These are phyloP conservation scores for Boletales sp. DNA, from an alignment of 768 basidiomycete species.

Conservation along the genomic window DNA sequence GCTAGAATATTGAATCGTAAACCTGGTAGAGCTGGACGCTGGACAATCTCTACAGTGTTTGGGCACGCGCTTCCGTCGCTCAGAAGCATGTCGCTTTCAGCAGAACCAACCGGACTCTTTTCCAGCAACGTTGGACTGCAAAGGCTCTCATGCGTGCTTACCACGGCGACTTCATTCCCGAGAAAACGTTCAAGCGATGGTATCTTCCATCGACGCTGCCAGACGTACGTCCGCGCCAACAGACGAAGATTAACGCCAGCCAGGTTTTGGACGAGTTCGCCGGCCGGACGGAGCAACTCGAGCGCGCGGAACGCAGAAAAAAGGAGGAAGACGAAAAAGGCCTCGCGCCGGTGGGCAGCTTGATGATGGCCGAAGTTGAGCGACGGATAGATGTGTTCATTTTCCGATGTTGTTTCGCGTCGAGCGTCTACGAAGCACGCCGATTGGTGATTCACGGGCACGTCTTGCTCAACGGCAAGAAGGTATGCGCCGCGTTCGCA, in stretches of 20 bases:
- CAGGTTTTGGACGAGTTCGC: constrained; percentile 56
- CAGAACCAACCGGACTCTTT: constrained; percentile 58
- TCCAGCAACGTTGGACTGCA: constrained; percentile 88
- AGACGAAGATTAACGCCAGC: constrained; percentile 33
- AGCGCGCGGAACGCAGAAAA: constrained; percentile 42
- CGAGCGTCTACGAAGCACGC: constrained; percentile 87
- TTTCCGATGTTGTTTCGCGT: constrained; percentile 84
- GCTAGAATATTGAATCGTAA: background rate
- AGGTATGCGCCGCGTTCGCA: constrained; percentile 47
- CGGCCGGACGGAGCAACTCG: constrained; percentile 42
- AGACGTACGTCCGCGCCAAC: constrained; percentile 68
- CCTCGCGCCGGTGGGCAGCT: constrained; percentile 85
- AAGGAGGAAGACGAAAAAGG: constrained; percentile 56
- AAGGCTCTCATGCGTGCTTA: constrained; percentile 88
- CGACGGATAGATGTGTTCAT: constrained; percentile 88
- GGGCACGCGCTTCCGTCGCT: constrained; percentile 63
- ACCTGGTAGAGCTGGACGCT: constrained; percentile 76
- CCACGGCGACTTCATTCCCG: constrained; percentile 92
- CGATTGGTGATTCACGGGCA: constrained; percentile 82
- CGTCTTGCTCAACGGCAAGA: constrained; percentile 85
- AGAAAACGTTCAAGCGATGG: constrained; percentile 92
- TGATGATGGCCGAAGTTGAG: constrained; percentile 97
- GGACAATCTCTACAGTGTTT: constrained; percentile 87
- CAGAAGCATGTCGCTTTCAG: constrained; percentile 50
- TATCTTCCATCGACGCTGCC: constrained; percentile 86